Evolutionary conservation across 176 grass and related monocot species (phyloP).

Genomic region (Hyparrhenia diplandra): DNA sequence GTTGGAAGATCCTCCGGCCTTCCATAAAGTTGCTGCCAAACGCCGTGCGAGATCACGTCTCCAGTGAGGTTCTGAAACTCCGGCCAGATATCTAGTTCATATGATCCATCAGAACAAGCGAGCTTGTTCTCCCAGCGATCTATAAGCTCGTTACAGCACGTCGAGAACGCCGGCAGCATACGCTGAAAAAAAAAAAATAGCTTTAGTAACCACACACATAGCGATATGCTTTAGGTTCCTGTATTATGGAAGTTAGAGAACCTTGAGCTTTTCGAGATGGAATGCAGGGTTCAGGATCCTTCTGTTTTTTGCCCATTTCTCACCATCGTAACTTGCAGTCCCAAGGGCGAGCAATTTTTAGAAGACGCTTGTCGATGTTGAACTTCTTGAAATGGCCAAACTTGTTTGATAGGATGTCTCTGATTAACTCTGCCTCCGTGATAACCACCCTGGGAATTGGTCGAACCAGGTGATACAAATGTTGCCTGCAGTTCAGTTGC

Average conservation of each 20-base stretch:
- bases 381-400: constrained; percentile 58
- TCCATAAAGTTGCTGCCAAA: constrained; percentile 69
- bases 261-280: constrained; percentile 67
- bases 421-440: not conserved
- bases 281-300: constrained; percentile 76
- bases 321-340: constrained; percentile 42
- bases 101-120: constrained; percentile 2
- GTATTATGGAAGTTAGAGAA: not conserved
- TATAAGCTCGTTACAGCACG: constrained; percentile 48
- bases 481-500: constrained; percentile 41
- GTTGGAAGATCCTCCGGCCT: constrained; percentile 62
- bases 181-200: constrained; percentile 42
- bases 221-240: not conserved
- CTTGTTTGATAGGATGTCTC: constrained; percentile 54
- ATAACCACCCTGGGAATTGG: constrained; percentile 39
- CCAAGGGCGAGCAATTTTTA: constrained; percentile 37
- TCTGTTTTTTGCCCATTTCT: constrained; percentile 76
- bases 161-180: constrained; percentile 63
- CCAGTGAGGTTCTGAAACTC: constrained; percentile 63
- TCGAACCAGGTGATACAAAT: constrained; percentile 55
- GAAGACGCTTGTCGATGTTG: not conserved
- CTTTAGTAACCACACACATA: not conserved
- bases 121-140: constrained; percentile 33
- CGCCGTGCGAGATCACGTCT: constrained; percentile 73
- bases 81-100: constrained; percentile 54